These are phyloP conservation scores for Apiotrichum montevideense DNA, from an alignment of 1,284 basidiomycete species.

Conservation along the genomic window DNA sequence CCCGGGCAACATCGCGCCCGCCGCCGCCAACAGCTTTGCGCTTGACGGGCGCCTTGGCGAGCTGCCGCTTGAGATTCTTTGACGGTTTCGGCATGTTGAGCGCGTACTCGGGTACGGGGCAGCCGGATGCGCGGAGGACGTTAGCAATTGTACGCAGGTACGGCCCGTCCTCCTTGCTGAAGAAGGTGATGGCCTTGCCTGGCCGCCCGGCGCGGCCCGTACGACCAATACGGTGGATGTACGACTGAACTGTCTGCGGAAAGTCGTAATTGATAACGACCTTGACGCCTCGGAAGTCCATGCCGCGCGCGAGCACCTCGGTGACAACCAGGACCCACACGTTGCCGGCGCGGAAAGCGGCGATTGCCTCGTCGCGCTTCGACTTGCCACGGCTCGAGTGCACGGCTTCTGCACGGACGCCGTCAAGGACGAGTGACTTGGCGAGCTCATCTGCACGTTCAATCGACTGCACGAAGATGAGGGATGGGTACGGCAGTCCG, in stretches of 20 bases:
- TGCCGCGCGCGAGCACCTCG: slow-evolving; percentile 91
- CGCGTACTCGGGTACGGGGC: slow-evolving; percentile 84
- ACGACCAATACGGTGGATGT: slow-evolving; percentile 91
- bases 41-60: slow-evolving; percentile 69
- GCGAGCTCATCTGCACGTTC: slow-evolving; percentile 82
- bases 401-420: slow-evolving; percentile 83
- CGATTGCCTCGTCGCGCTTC: slow-evolving; percentile 78
- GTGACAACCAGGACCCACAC: slow-evolving; percentile 91
- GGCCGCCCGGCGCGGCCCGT: slow-evolving; percentile 88
- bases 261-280: slow-evolving; percentile 98
- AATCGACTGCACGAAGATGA: slow-evolving; percentile 91
- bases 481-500: slow-evolving; percentile 75
- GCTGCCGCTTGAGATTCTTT: slow-evolving; percentile 75
- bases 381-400: slow-evolving; percentile 83
- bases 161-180: slow-evolving; percentile 86
- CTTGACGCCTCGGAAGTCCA: slow-evolving; percentile 93
- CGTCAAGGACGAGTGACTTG: slow-evolving; percentile 75
- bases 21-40: slow-evolving; percentile 68
- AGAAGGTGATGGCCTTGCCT: slow-evolving; percentile 90
- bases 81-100: slow-evolving; percentile 76
- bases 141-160: slow-evolving; percentile 95
- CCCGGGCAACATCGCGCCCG: slow-evolving; percentile 60
- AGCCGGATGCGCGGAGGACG: slow-evolving; percentile 83
- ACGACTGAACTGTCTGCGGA: slow-evolving; percentile 86
- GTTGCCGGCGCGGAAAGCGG: slow-evolving; percentile 75